Conservation (phyloP, 805 yeast species). For the Saccharomycopsis fibuligera region DNA sequence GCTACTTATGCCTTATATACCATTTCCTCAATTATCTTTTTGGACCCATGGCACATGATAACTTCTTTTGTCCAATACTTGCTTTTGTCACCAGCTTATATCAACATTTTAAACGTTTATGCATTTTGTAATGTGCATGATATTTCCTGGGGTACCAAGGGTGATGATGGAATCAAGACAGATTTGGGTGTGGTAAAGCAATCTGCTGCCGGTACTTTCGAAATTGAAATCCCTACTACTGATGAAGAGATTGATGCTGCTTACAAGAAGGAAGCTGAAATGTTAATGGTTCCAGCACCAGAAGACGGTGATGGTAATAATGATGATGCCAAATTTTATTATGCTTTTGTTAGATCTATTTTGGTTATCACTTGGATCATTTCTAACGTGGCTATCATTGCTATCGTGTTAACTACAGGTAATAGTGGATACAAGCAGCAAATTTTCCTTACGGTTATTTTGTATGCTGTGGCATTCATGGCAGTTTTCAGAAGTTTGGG, state of each 20-base stretch:
- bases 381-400: slow-evolving; percentile 75
- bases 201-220: slow-evolving; percentile 56
- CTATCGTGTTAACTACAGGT: slow-evolving; percentile 51
- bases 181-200: slow-evolving; percentile 69
- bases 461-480: slow-evolving; percentile 90
- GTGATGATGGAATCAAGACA: slow-evolving; percentile 60
- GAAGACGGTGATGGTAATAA: slow-evolving; percentile 32
- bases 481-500: slow-evolving; percentile 82
- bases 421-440: slow-evolving; percentile 39
- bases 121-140: slow-evolving; percentile 96
- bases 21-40: slow-evolving; percentile 67
- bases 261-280: slow-evolving; percentile 59
- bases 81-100: slow-evolving; percentile 79
- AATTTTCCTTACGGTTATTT: slow-evolving; percentile 71
- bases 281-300: slow-evolving; percentile 37
- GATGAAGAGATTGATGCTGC: slow-evolving; percentile 69
- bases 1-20: slow-evolving; percentile 82
- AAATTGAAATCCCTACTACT: slow-evolving; percentile 71
- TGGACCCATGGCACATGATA: slow-evolving; percentile 91
- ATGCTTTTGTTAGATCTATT: slow-evolving; percentile 83
- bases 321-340: slow-evolving; percentile 59
- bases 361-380: slow-evolving; percentile 88
- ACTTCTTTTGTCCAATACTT: slow-evolving; percentile 83
- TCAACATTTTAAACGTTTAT: slow-evolving; percentile 86
- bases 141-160: slow-evolving; percentile 97